These are phyloP conservation scores for Rubia yunnanensis DNA, from an alignment of 257 asterid genomes.

Conservation along the genomic window DNA sequence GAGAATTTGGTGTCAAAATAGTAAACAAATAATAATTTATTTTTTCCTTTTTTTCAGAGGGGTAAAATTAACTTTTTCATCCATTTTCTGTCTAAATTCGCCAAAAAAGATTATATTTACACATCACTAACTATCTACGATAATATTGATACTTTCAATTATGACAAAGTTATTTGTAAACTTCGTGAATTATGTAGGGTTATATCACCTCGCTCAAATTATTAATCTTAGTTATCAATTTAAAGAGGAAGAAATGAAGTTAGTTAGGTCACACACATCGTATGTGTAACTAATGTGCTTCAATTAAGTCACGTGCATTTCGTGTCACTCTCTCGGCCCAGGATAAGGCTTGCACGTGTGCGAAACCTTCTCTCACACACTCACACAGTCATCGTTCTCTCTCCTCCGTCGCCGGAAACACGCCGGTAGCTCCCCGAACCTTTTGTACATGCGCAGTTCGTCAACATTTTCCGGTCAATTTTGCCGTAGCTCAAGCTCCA, in stretches of 20 bases:
- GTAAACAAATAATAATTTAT: too few relatives aligned
- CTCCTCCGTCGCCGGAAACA: slow-evolving; percentile 45
- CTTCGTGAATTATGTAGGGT: too few relatives aligned
- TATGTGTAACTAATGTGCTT: background rate
- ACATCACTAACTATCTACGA: too few relatives aligned
- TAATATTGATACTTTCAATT: too few relatives aligned
- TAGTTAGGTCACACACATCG: background rate
- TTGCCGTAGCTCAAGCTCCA: background rate
- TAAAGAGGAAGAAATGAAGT: background rate
- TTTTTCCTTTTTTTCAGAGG: too few relatives aligned
- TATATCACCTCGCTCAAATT: too few relatives aligned
- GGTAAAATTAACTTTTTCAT: too few relatives aligned
- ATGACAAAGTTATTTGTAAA: too few relatives aligned
- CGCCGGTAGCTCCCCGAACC: slow-evolving; percentile 37
- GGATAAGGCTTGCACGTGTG: slow-evolving; percentile 71
- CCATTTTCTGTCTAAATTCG: too few relatives aligned
- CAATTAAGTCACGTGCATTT: slow-evolving; percentile 34
- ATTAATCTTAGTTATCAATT: background rate
- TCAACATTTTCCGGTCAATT: background rate
- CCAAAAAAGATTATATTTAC: too few relatives aligned
- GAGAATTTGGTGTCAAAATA: too few relatives aligned
- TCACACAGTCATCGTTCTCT: slow-evolving; percentile 13
- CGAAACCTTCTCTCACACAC: slow-evolving; percentile 34
- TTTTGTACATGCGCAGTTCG: too few relatives aligned
- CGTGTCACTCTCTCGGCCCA: slow-evolving; percentile 71